Conservation (phyloP, 495 filamentous ascomycete species). For the Trichoderma erinaceum region DNA sequence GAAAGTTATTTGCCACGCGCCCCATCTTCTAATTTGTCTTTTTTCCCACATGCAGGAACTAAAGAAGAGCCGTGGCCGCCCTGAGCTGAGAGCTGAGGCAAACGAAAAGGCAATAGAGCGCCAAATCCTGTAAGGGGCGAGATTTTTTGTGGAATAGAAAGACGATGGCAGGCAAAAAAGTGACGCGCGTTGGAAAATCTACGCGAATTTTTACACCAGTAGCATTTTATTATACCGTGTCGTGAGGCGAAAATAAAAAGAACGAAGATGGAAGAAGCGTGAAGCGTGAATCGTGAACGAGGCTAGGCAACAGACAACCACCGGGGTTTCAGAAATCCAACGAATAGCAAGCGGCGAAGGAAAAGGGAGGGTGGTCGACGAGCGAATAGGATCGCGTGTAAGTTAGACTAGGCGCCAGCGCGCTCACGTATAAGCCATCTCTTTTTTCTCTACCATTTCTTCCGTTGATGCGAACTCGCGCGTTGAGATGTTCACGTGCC, state of each 20-base stretch:
- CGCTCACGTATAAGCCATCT: background rate
- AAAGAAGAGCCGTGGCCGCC: background rate
- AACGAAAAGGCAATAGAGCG: background rate
- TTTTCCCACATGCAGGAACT: background rate
- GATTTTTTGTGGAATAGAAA: background rate
- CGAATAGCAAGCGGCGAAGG: background rate
- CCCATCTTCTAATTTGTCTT: background rate
- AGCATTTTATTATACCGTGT: background rate
- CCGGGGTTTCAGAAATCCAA: background rate
- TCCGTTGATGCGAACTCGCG: background rate
- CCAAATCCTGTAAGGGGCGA: background rate
- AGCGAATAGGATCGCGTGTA: background rate
- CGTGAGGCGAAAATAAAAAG: conserved; percentile 6
- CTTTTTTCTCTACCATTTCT: background rate
- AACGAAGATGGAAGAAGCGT: background rate
- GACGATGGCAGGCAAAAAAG: background rate
- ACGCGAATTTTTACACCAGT: background rate
- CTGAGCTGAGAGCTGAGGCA: background rate
- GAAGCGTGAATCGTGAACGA: background rate
- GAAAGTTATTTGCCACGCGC: background rate
- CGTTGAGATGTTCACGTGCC: background rate
- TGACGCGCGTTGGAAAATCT: background rate
- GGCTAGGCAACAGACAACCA: background rate
- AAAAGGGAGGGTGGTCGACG: too few species aligned
- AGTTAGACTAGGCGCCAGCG: background rate